phyloP scores from a whole-genome alignment of 352 stramenopile species.

The Globisporangium middletonii region DNA sequence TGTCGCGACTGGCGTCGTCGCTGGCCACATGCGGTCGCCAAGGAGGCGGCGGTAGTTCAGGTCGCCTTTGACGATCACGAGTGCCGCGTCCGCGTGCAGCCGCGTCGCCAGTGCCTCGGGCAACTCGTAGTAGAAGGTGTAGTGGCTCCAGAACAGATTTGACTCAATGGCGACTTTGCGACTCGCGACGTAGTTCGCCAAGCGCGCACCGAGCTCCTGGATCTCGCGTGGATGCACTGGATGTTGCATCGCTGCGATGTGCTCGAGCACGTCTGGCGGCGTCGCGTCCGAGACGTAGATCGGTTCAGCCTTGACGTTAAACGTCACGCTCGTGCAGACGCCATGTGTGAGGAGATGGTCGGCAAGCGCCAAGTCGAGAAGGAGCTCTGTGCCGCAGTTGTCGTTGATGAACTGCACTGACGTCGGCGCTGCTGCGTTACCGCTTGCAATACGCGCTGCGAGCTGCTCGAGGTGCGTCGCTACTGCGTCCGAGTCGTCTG shows the following conservation, averaged over 20 bases:
- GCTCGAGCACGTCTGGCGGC: constrained; percentile 44
- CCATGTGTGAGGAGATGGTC: constrained; percentile 51
- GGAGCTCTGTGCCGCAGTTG: constrained; percentile 69
- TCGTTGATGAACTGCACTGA: constrained; percentile 70
- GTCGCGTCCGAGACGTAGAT: constrained; percentile 83
- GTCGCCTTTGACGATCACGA: constrained; percentile 97
- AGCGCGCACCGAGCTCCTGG: constrained; percentile 38
- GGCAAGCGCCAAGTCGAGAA: constrained; percentile 58
- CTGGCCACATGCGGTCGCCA: constrained; percentile 90
- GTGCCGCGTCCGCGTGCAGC: constrained; percentile 32
- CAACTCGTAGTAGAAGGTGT: constrained; percentile 74
- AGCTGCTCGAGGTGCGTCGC: constrained; percentile 32
- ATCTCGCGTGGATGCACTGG: constrained; percentile 25
- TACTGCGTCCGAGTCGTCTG: constrained; percentile 50
- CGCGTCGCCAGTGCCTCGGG: constrained; percentile 22
- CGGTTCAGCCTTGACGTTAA: constrained; percentile 68
- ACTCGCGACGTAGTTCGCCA: constrained; percentile 25
- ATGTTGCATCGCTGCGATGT: constrained; percentile 49
- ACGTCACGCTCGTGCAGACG: constrained; percentile 49
- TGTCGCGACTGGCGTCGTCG: constrained; percentile 75
- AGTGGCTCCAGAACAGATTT: constrained; percentile 63
- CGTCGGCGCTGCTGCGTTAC: constrained; percentile 4
- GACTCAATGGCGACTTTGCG: constrained; percentile 18
- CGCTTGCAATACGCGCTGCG: neutral
- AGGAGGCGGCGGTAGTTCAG: constrained; percentile 96